Base-by-base conservation (phyloP, 164 flowering plant species). In the Pachysandra terminalis region DNA sequence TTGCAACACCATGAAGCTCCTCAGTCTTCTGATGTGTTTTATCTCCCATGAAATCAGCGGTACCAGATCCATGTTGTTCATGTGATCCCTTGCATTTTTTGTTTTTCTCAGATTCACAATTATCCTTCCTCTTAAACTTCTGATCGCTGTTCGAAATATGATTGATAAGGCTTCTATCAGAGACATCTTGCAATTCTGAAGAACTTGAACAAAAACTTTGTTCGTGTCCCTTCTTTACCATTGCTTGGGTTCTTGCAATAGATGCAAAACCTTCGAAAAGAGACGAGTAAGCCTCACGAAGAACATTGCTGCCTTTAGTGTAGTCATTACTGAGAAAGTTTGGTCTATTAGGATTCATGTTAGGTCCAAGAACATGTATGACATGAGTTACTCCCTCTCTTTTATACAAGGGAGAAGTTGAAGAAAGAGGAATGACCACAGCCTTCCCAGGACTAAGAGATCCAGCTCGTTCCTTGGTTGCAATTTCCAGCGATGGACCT, bases 361-460 rank as follows among this genome's bases (percentile, higher is more conserved):
- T 95, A 53, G 98, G 98, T 63, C 98, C 98, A 74, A 95, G 89
- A 70, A 92, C 96, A 79, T 95, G 98, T 61, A 95, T 89, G 61
- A 95, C 98, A 84, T 95, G 97, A 24, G 94, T 82, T n/a, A 95
- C 85, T 27, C 98, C 95, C 83, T 94, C 96, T 68, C 79, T 80
- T 59, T 45, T 68, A 71, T 67, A 80, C 67, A 91, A 76, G 52
- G 93, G 96, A 73, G 97, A 91, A 69, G 73, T 64, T 69, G 85
- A 71, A 71, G 96, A 89, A 70, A 95, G 94, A 69, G 96, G 90
- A 23, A 92, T 90, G 59, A 78, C 81, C 28, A 95, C 77, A 68
- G 96, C 80, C 26, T 77, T 79, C 53, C 98, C 98, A 69, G 97
- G 91, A 9, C 41, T 65, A 66, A 95, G 90, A 69, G 83, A 77